These are phyloP conservation scores for Schizosaccharomyces versatilis DNA, from an alignment of 1,139 yeast species.

Conservation along the genomic window DNA sequence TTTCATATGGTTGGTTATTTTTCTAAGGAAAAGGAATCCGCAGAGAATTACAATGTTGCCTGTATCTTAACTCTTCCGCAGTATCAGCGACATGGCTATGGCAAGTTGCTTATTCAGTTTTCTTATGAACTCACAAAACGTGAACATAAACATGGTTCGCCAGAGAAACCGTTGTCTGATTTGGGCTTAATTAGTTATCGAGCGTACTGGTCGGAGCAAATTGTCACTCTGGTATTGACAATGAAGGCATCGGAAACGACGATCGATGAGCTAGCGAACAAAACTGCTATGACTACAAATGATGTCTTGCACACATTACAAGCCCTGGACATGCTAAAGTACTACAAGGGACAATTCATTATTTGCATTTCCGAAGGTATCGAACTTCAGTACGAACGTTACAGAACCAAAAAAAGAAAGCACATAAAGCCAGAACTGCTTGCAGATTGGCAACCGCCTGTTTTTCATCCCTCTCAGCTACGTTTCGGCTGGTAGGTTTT, in stretches of 20 bases:
- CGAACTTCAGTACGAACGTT: slow-evolving; percentile 49
- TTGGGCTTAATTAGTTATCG: slow-evolving; percentile 79
- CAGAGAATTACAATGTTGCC: slow-evolving; percentile 90
- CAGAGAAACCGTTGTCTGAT: slow-evolving; percentile 91
- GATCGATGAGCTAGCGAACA: slow-evolving; percentile 70
- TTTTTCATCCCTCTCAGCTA: slow-evolving; percentile 84
- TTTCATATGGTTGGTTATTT: slow-evolving; percentile 84
- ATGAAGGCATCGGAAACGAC: slow-evolving; percentile 44
- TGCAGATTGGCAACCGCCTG: slow-evolving; percentile 75
- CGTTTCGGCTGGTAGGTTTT: slow-evolving; percentile 67
- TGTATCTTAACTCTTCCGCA: slow-evolving; percentile 91
- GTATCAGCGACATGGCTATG: slow-evolving; percentile 86
- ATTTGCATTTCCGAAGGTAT: slow-evolving; percentile 76
- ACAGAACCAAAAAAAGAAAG: slow-evolving; percentile 48
- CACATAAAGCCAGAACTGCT: slow-evolving; percentile 44
- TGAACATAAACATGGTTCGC: slow-evolving; percentile 83
- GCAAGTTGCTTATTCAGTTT: slow-evolving; percentile 74
- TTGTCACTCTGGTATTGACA: slow-evolving; percentile 55
- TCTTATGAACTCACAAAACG: slow-evolving; percentile 72
- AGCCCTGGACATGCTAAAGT: slow-evolving; percentile 68
- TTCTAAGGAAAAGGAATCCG: slow-evolving; percentile 86
- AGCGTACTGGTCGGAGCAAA: slow-evolving; percentile 88
- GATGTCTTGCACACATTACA: slow-evolving; percentile 86
- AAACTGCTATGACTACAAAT: slow-evolving; percentile 88
- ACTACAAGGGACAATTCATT: slow-evolving; percentile 90